Base-by-base conservation (phyloP, 768 basidiomycete genomes). In the Russula foetens region DNA sequence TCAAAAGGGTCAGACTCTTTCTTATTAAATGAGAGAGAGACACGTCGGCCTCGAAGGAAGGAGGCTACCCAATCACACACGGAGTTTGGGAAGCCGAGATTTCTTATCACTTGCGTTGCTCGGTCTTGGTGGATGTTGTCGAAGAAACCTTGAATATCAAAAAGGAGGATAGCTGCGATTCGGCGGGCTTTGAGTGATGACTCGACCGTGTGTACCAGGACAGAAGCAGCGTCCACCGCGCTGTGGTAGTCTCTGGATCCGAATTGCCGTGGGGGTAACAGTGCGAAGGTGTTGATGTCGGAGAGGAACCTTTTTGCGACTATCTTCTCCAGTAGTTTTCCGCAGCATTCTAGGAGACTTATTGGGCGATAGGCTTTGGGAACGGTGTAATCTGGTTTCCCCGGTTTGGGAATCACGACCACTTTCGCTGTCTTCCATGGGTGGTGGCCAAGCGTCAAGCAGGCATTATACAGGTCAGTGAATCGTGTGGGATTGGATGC, bases 351-450 rank as follows among this genome's bases (percentile, higher is more conserved):
- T 2, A 76, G 66, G 0, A 79, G 72, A 0, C 70, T 71, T 2
- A 80, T 76, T 0, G 76, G 79, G 0, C 72, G 54, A 45, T 75
- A 75, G 0, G 75, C 70, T 31, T 72, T 74, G 0, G 76, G 56
- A 0, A 66, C 33, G 0, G 67, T 53, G 65, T 81, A 80, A 61
- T 71, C 54, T 0, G 68, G 56, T 41, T 72, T 71, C 0, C 73
- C 72, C 0, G 75, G 76, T 53, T 81, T 79, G 0, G n/a, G n/a
- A n/a, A n/a, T n/a, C n/a, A n/a, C n/a, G n/a, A n/a, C n/a, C n/a
- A n/a, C n/a, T n/a, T n/a, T 67, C 26, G 67, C 74, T 0, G 60
- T 14, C 21, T 64, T 63, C 74, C 59, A 71, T 19, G 14, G 54
- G 14, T 31, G 54, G 0, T 52, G 65, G 51, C 67, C 69, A 26